phyloP scores from a whole-genome alignment of 176 grass and related monocot genomes.

The Chloris gayana region DNA sequence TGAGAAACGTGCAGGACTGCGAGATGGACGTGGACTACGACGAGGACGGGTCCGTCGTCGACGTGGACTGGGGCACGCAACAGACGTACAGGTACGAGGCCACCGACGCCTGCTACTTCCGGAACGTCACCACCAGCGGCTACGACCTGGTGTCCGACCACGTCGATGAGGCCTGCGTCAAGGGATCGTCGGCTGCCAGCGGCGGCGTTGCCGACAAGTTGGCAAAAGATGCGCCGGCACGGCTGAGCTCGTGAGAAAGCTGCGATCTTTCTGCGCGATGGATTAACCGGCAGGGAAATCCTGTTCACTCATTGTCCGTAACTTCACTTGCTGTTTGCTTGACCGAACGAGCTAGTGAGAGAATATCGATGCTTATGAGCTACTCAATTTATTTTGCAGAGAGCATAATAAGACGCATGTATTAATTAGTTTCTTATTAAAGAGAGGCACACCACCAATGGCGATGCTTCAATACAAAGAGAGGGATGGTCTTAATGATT shows the following conservation, averaged over 20 bases:
- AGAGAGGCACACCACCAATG: no score
- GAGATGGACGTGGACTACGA: conserved; percentile 30
- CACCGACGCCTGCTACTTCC: no score
- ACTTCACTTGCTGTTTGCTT: background rate
- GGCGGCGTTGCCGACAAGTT: background rate
- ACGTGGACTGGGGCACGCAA: conserved; percentile 42
- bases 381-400: background rate
- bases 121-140: no score
- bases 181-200: background rate
- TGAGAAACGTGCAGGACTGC: conserved; percentile 62
- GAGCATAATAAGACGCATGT: background rate
- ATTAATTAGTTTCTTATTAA: no score
- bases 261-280: background rate
- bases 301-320: background rate
- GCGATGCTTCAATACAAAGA: no score
- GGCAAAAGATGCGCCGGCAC: background rate
- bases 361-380: background rate
- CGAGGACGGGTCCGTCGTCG: conserved; percentile 42
- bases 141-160: no score
- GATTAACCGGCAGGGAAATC: background rate
- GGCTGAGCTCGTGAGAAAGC: conserved; percentile 24
- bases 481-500: no score
- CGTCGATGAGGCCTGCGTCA: conserved; percentile 4
- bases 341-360: background rate
- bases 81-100: conserved; percentile 72